Base-by-base conservation (phyloP, 768 basidiomycete species). In the Kwoniella pini region DNA sequence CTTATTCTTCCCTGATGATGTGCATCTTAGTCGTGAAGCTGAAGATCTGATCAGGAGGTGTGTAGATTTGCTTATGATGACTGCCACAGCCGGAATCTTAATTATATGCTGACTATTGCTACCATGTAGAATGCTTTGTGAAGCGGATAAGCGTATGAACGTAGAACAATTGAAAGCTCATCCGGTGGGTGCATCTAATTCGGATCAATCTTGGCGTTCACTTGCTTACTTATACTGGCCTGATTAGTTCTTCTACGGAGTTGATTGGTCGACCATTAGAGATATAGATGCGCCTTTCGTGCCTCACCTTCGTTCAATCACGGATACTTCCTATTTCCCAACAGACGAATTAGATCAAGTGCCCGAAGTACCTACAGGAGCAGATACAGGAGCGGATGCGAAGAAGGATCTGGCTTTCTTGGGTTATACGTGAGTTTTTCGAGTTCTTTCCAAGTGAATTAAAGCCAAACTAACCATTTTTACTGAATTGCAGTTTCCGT, bases 261-360 rank as follows among this genome's bases (percentile, higher is more conserved):
- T 98, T 33, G 92, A 95, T 74, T 99, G 95, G 96, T 81, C 83
- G 13, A 81, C 82, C 5, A 90, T 98, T 72, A 86, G 92, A 24
- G 83, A 85, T 38, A 95, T 99, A 62, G 92, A 94, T 71, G 85
- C 93, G 3, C 96, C 95, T 4, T 98, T 97, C 78, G 87, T 99
- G n/a, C 95, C 96, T 19, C 90, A 91, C 58, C 82, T 98, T 30
- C 85, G 88, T 39, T 93, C 90, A 7, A 89, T 94, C 72, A 94
- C 92, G 33, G 94, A 97, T 67, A 96, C 94, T 1, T 93, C 91
- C n/a, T 96, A 96, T 81, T 96, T 96, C 84, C 94, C 94, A 0
- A 93, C 89, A 1, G 92, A 96, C 62, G 91, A 95, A 68, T 83
- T 94, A 55, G 90, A 94, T 57, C 89, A 92, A 79, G 87, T 79